phyloP scores from a whole-genome alignment of 345 rosid species.

The Kandelia obovata region DNA sequence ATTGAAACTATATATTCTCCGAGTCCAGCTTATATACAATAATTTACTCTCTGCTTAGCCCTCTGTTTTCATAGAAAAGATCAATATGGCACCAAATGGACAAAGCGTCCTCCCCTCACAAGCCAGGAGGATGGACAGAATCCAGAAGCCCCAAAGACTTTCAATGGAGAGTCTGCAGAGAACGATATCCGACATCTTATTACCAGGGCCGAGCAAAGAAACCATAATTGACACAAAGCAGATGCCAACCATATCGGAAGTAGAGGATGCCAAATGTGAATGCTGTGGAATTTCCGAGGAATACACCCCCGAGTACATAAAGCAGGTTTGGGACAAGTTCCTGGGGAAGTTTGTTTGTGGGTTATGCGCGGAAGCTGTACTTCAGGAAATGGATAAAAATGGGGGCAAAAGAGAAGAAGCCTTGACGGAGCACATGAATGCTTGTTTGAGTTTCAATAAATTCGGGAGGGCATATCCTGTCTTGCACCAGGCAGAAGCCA shows the following conservation, averaged over 20 bases:
- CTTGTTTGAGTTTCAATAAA: constrained; percentile 24
- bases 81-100: constrained; percentile 39
- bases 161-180: constrained; percentile 52
- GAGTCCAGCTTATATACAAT: too few species aligned
- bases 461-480: constrained; percentile 22
- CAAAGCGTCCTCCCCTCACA: constrained; percentile 18
- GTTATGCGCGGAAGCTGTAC: constrained; percentile 35
- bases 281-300: constrained; percentile 40
- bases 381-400: constrained; percentile 27
- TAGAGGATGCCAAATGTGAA: constrained; percentile 29
- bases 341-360: constrained; percentile 32
- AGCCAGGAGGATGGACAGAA: constrained; percentile 2
- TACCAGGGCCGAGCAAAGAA: constrained; percentile 51
- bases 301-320: constrained; percentile 36
- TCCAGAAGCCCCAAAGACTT: constrained; percentile 22
- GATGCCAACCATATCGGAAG: constrained; percentile 10
- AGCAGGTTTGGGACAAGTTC: constrained; percentile 18
- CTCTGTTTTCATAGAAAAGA: too few species aligned
- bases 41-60: too few species aligned
- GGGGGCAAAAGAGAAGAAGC: constrained; percentile 37
- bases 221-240: constrained; percentile 12
- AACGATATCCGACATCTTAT: constrained; percentile 63
- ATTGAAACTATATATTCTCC: too few species aligned
- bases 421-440: constrained; percentile 29
- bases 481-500: constrained; percentile 25